These are phyloP conservation scores for Trypanosoma grayi DNA, from an alignment of 208 protist species.

Conservation along the genomic window DNA sequence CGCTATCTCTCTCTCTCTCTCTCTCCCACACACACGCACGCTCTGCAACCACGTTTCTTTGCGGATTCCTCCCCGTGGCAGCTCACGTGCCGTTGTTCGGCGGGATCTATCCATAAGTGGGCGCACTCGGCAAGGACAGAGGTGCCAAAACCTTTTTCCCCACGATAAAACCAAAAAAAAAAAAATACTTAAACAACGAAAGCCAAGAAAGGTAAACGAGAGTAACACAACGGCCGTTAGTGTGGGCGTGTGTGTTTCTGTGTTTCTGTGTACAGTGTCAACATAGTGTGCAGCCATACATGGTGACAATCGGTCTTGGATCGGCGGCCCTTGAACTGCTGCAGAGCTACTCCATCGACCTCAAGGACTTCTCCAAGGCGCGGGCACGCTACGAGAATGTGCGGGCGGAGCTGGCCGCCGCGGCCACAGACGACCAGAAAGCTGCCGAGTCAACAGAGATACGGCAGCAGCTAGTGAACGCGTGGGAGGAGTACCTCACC, in stretches of 20 bases:
- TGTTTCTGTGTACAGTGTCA: background rate
- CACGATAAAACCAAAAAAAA: conserved; percentile 9
- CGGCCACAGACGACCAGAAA: conserved; percentile 22
- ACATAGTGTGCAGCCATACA: conserved; percentile 3
- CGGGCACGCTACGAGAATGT: conserved; percentile 47
- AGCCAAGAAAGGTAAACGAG: conserved; percentile 1
- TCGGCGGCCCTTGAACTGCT: conserved; percentile 54
- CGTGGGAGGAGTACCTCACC: conserved; percentile 32
- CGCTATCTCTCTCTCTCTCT: too few species aligned
- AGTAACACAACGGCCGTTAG: background rate
- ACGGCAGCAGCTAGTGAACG: conserved; percentile 5
- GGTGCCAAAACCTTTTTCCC: too few species aligned
- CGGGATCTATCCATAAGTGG: too few species aligned
- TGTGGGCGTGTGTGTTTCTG: background rate
- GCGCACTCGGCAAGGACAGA: too few species aligned
- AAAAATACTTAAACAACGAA: background rate
- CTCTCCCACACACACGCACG: background rate
- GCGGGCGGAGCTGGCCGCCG: conserved; percentile 21
- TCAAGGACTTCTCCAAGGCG: conserved; percentile 77
- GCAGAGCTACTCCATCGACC: conserved; percentile 65
- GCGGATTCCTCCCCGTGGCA: too few species aligned
- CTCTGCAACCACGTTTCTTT: too few species aligned
- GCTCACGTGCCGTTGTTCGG: too few species aligned
- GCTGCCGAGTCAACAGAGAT: conserved; percentile 15
- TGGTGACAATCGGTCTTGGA: conserved; percentile 52